Conservation (phyloP, 2,329 filamentous ascomycete genomes). For the Hypoxylon sp. region DNA sequence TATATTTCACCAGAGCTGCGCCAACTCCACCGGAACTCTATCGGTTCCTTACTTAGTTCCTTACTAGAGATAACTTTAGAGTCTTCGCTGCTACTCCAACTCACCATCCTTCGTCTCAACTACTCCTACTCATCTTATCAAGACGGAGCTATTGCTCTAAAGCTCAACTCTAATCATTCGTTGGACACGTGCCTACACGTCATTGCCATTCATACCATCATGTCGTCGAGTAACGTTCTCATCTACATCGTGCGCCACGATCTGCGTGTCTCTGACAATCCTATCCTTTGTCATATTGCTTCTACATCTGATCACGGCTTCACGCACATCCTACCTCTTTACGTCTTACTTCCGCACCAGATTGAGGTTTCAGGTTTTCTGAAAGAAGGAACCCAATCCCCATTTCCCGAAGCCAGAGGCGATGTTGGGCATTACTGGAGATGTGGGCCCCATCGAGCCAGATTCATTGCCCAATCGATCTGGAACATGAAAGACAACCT, state of each 20-base stretch:
- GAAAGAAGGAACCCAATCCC: slow-evolving; percentile 63
- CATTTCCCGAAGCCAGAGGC: slow-evolving; percentile 76
- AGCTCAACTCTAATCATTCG: slow-evolving; percentile 14
- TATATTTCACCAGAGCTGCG: slow-evolving; percentile 32
- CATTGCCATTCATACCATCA: slow-evolving; percentile 34
- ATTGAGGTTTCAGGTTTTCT: slow-evolving; percentile 81
- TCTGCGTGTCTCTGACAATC: slow-evolving; percentile 79
- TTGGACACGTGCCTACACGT: slow-evolving; percentile 5
- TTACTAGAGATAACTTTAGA: slow-evolving; percentile 12
- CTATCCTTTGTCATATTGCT: slow-evolving; percentile 71
- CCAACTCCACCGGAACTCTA: slow-evolving; percentile 28
- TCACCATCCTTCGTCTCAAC: slow-evolving; percentile 5
- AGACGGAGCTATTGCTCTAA: slow-evolving; percentile 19
- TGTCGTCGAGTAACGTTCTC: slow-evolving; percentile 63
- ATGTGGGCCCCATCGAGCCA: slow-evolving; percentile 77
- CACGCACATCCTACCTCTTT: slow-evolving; percentile 78
- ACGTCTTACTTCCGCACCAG: slow-evolving; percentile 76
- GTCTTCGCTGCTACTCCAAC: slow-evolving; percentile 19
- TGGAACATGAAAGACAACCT: slow-evolving; percentile 77
- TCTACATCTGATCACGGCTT: slow-evolving; percentile 64
- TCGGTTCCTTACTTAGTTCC: slow-evolving; percentile 12
- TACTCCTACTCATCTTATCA: slow-evolving; percentile 6
- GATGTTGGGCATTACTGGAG: slow-evolving; percentile 76
- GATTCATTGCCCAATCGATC: slow-evolving; percentile 77
- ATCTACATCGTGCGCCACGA: slow-evolving; percentile 80